Percentiles rank a stretch among this genome's conserved stretches.
Evolutionary conservation across 352 stramenopile genomes (phyloP).

Genomic region (Pythium scleroteichum): DNA sequence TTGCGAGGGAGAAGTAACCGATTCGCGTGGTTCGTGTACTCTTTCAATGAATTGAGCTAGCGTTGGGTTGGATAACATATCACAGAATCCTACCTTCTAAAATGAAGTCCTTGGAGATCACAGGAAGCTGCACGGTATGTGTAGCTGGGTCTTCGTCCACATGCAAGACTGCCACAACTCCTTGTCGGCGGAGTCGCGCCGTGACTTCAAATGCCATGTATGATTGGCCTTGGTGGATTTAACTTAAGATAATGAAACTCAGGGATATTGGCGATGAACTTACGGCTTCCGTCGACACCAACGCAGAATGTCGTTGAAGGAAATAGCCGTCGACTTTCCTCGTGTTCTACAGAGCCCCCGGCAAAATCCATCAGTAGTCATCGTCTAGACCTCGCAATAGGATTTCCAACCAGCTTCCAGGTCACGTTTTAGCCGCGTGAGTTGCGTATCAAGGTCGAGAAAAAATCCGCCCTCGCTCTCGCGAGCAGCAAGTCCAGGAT

Average conservation of each 20-base stretch:
- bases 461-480: conserved; percentile 69
- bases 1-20: conserved; percentile 44
- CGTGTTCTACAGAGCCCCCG: conserved; percentile 34
- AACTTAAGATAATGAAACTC: neutral
- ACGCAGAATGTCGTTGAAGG: conserved; percentile 52
- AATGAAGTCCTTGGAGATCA: conserved; percentile 65
- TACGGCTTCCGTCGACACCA: conserved; percentile 72
- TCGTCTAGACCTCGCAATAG: neutral
- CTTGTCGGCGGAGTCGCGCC: conserved; percentile 47
- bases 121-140: conserved; percentile 50
- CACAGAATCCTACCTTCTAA: conserved; percentile 38
- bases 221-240: conserved; percentile 46
- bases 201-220: conserved; percentile 61
- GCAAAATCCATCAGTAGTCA: neutral
- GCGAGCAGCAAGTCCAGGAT: conserved; percentile 47
- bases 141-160: conserved; percentile 45
- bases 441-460: conserved; percentile 48
- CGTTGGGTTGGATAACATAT: too few relatives aligned
- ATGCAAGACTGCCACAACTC: conserved; percentile 43
- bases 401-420: conserved; percentile 32
- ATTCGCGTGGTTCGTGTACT: conserved; percentile 52
- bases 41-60: conserved; percentile 13
- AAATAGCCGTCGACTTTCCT: conserved; percentile 36
- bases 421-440: conserved; percentile 35
- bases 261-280: conserved; percentile 14